Evolutionary conservation across 2,329 filamentous ascomycete species (phyloP), one percentile per base, ranked within the genome.

Genomic region (Epichloe bromicola): DNA sequence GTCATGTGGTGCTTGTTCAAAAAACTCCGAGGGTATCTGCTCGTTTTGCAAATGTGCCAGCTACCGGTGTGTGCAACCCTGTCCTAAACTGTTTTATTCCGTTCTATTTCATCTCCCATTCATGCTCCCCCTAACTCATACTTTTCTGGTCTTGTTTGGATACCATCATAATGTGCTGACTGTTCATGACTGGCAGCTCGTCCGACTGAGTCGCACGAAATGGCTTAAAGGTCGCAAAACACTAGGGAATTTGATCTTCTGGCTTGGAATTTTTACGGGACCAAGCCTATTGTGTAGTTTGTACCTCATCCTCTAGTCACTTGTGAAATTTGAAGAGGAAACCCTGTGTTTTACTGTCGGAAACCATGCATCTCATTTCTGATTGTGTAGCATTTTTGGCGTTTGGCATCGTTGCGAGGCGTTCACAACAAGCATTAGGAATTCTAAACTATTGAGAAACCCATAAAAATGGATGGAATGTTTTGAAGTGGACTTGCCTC

Each of bases 1-100:
- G 76, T 88, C 60, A 89, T 89, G 86, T 85, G 83, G 71, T 86
- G 85, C 57, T 72, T 90, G 36, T 90, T 90, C 65, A 84, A 83
- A 65, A 88, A 88, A 65, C 72, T 89, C 10, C 71, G 85, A 39
- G 85, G 85, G 0, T 89, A 89, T 59, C 66, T 89, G 44, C 75
- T 89, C 20, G 68, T 80, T n/a, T 66, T 86, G 59, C 86, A 90
- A 63, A 80, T 91, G 77, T 74, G 74, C 55, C 86, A 91, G 65
- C 65, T 90, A 43, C 86, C 86, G 36, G 73, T 75, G 59, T 43
- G 70, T 65, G 15, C 5, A n/a, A 14, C n/a, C 15, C 10, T n/a
- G 6, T 23, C 6, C n/a, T 17, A 17, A 3, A 44, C 20, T 33
- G 5, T 5, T 15, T 23, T 34, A 23, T 41, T 15, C 26, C n/a